phyloP scores from a whole-genome alignment of 2,329 filamentous ascomycete species.

The Anthostomella pinea region DNA sequence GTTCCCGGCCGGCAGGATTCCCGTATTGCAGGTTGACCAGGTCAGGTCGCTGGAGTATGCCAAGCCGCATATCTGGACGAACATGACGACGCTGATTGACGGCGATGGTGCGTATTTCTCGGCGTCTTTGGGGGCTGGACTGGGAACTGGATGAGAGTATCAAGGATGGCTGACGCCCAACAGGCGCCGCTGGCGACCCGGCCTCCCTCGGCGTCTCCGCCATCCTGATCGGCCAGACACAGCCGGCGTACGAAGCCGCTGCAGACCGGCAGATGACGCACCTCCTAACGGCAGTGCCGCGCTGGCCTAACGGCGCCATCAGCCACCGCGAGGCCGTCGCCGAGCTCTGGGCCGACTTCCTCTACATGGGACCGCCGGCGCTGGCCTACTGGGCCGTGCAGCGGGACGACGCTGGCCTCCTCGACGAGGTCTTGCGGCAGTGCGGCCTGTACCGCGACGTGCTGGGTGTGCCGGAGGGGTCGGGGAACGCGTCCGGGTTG shows the following conservation, averaged over 20 bases:
- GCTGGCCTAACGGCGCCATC: conserved; percentile 45
- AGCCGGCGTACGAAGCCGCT: conserved; percentile 33
- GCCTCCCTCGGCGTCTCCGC: conserved; percentile 43
- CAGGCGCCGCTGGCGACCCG: conserved; percentile 41
- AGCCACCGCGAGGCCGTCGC: conserved; percentile 41
- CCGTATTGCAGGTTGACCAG: conserved; percentile 28
- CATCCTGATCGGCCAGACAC: conserved; percentile 38
- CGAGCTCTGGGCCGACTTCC: conserved; percentile 48
- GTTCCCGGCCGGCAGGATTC: conserved; percentile 36
- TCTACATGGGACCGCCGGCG: conserved; percentile 50
- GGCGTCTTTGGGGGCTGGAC: no score
- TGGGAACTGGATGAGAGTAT: conserved; percentile 6
- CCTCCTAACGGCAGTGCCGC: conserved; percentile 37
- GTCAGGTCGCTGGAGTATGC: conserved; percentile 22
- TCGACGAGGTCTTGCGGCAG: conserved; percentile 38
- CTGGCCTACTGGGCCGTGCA: conserved; percentile 45
- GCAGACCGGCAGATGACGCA: conserved; percentile 39
- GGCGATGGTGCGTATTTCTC: conserved; percentile 19
- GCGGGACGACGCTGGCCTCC: conserved; percentile 30
- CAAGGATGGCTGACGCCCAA: no score
- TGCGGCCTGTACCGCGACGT: conserved; percentile 40
- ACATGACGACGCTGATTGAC: conserved; percentile 20
- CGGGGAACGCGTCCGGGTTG: conserved; percentile 25
- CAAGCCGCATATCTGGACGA: conserved; percentile 23
- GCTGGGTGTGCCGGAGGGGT: conserved; percentile 29